Evolutionary conservation across 129 eudicot species (phyloP).

Genomic region (Flaveria brownii): DNA sequence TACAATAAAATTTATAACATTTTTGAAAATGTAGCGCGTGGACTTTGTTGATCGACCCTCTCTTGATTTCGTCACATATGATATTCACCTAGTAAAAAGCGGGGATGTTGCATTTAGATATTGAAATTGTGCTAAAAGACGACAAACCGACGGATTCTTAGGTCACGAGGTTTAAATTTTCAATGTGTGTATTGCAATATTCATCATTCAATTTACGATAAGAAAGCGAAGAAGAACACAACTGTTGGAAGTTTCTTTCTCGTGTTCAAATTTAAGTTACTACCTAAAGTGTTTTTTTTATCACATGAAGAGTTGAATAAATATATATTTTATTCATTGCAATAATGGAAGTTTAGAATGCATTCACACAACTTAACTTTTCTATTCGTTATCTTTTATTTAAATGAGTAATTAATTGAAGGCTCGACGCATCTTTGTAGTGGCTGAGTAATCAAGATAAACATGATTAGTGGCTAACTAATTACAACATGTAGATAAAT

Average conservation of each 20-base stretch:
- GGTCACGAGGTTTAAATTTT: not conserved
- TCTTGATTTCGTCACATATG: too few relatives aligned
- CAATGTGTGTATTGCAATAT: not conserved
- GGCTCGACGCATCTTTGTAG: conserved; percentile 12
- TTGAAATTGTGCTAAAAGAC: not conserved
- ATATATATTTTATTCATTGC: too few relatives aligned
- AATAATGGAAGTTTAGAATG: too few relatives aligned
- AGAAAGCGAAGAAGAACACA: not conserved
- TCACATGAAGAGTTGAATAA: not conserved
- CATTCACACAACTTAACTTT: too few relatives aligned
- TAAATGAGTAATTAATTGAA: not conserved
- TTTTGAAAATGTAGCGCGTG: too few relatives aligned
- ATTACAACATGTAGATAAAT: not conserved
- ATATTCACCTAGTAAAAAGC: not conserved
- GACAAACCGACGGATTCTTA: not conserved
- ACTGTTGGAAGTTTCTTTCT: not conserved
- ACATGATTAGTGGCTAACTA: conserved; percentile 21
- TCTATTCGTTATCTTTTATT: not conserved
- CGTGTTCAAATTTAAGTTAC: conserved; percentile 12
- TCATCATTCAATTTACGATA: conserved; percentile 21
- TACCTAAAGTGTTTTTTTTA: conserved; percentile 10
- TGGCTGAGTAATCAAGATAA: conserved; percentile 28
- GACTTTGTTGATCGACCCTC: too few relatives aligned
- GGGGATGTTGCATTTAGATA: not conserved
- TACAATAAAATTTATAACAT: too few relatives aligned